Conservation (phyloP, 2,329 filamentous ascomycete genomes). For the Moelleriella libera region DNA sequence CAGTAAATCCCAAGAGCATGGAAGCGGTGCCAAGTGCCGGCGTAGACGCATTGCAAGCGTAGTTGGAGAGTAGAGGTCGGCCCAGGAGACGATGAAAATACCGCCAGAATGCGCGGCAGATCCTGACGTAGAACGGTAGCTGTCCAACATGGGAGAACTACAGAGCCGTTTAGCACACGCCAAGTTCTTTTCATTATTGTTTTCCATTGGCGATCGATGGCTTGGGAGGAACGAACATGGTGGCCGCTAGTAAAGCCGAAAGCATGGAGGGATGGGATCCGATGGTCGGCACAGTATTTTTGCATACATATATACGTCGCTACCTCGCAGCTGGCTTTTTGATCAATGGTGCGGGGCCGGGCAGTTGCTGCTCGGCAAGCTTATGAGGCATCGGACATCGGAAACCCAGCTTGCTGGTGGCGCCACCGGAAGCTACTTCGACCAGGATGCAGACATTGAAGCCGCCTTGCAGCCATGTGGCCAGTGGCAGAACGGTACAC, state of each 20-base stretch:
- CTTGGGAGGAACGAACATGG: slow-evolving; percentile 6
- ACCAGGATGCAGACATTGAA: slow-evolving; percentile 9
- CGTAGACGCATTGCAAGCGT: slow-evolving; percentile 3
- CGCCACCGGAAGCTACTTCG: slow-evolving; percentile 1
- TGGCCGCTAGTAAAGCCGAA: slow-evolving; percentile 7
- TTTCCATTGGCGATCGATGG: background rate
- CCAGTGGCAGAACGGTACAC: slow-evolving; percentile 6
- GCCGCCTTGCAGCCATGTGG: slow-evolving; percentile 7
- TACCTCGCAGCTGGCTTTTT: slow-evolving; percentile 18
- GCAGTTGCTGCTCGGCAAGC: slow-evolving; percentile 5
- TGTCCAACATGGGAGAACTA: background rate
- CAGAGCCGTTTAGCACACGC: background rate
- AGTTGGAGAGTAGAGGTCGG: slow-evolving; percentile 5
- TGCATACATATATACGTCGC: slow-evolving; percentile 11
- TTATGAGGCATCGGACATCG: slow-evolving; percentile 8
- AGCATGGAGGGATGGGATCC: slow-evolving; percentile 10
- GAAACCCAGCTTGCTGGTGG: slow-evolving; percentile 3
- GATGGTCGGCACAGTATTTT: slow-evolving; percentile 7
- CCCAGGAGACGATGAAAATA: background rate
- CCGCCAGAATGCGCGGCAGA: background rate
- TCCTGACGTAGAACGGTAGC: background rate
- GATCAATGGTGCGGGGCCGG: slow-evolving; percentile 15
- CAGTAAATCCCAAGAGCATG: slow-evolving; percentile 11
- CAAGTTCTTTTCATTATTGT: too few species aligned
- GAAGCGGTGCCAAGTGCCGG: slow-evolving; percentile 6